Evolutionary conservation across 225 moss, liverwort and hornwort genomes (phyloP).

Genomic region (Asterella californica): DNA sequence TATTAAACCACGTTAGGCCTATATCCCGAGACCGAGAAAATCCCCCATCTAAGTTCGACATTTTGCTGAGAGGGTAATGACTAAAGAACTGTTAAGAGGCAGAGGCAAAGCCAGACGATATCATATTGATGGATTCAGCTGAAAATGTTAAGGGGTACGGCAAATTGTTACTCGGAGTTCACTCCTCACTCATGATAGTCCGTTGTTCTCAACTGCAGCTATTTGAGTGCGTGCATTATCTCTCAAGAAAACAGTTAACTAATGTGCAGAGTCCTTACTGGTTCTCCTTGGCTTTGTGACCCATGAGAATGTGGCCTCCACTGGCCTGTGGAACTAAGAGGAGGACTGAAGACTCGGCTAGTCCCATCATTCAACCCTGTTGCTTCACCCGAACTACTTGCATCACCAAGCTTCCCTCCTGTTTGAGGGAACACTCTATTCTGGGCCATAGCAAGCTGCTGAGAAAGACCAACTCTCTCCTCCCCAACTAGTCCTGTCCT

Average conservation of each 20-base stretch:
- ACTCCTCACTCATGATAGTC: background rate
- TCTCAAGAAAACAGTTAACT: conserved; percentile 12
- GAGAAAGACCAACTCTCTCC: conserved; percentile 77
- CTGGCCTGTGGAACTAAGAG: conserved; percentile 69
- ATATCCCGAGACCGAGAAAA: background rate
- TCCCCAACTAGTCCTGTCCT: conserved; percentile 66
- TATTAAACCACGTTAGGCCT: background rate
- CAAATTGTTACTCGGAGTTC: background rate
- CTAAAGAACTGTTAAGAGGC: background rate
- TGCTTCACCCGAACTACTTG: conserved; percentile 43
- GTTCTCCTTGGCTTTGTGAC: conserved; percentile 51
- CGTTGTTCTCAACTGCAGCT: conserved; percentile 6
- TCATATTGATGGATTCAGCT: background rate
- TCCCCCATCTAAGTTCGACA: background rate
- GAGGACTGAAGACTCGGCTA: conserved; percentile 70
- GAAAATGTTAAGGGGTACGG: background rate
- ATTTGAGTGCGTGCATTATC: background rate
- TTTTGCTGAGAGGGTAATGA: background rate
- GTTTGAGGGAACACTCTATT: conserved; percentile 59
- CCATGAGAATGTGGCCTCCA: conserved; percentile 90
- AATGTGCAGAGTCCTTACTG: conserved; percentile 40
- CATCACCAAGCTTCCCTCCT: conserved; percentile 66
- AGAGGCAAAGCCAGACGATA: background rate
- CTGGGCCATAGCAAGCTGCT: conserved; percentile 72
- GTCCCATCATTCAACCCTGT: conserved; percentile 33